These are phyloP conservation scores for Fistulina hepatica DNA, from an alignment of 1,284 basidiomycete species.

Conservation along the genomic window DNA sequence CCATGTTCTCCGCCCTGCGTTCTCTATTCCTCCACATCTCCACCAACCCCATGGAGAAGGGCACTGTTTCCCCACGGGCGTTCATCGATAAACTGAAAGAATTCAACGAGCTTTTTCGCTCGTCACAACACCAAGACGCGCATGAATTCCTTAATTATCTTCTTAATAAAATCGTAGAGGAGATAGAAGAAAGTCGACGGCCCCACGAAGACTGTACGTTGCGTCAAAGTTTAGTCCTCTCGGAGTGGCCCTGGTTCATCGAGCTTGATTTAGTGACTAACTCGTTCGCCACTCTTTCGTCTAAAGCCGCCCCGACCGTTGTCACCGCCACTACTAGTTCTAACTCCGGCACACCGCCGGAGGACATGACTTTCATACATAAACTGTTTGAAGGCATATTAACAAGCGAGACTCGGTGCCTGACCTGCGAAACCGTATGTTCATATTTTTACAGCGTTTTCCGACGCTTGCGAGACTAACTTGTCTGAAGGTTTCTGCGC, in stretches of 20 bases:
- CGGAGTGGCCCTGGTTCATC: neutral
- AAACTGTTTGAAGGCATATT: conserved; percentile 86
- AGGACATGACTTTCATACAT: conserved; percentile 75
- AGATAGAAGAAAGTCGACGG: conserved; percentile 65
- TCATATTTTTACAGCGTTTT: neutral
- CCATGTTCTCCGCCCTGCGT: conserved; percentile 82
- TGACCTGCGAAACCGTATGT: conserved; percentile 89
- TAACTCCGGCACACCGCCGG: conserved; percentile 32
- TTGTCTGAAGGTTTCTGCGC: conserved; percentile 67
- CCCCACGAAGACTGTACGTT: neutral
- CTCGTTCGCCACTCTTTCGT: conserved; percentile 44
- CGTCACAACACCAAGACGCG: conserved; percentile 88
- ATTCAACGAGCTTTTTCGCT: conserved; percentile 79
- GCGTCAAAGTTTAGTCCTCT: too few species aligned
- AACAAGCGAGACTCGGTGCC: conserved; percentile 93
- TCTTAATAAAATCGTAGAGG: conserved; percentile 88
- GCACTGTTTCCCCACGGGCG: conserved; percentile 76
- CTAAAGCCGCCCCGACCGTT: conserved; percentile 27
- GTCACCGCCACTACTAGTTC: conserved; percentile 29
- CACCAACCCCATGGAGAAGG: conserved; percentile 62
- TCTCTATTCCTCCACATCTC: conserved; percentile 84
- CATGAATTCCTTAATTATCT: conserved; percentile 96
- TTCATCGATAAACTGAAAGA: conserved; percentile 88
- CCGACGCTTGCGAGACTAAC: conserved; percentile 8
- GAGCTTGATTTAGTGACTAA: conserved; percentile 39